Percentiles rank a stretch among this genome's conserved stretches.
These are phyloP conservation scores for Apiotrichum akiyoshidainum DNA, from an alignment of 1,284 basidiomycete genomes.

Conservation along the genomic window DNA sequence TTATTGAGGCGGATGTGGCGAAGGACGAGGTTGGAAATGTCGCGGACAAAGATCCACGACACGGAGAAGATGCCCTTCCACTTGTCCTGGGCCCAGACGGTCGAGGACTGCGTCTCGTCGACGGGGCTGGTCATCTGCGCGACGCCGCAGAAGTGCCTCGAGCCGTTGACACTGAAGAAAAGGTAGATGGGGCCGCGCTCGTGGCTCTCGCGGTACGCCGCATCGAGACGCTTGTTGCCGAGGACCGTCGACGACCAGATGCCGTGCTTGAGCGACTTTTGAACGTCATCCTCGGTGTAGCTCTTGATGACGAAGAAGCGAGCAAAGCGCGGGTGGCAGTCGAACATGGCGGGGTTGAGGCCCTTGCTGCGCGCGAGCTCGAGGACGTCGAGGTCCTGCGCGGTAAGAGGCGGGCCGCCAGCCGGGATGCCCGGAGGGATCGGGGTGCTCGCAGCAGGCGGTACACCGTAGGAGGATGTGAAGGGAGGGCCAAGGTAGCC, in stretches of 20 bases:
- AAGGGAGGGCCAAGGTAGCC: slow-evolving; percentile 18
- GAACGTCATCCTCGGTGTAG: slow-evolving; percentile 95
- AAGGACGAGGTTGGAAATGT: slow-evolving; percentile 72
- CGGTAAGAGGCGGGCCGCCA: slow-evolving; percentile 12
- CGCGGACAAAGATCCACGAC: slow-evolving; percentile 90
- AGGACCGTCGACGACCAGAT: slow-evolving; percentile 96
- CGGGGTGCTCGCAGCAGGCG: slow-evolving; percentile 2
- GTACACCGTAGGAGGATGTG: slow-evolving; percentile 17
- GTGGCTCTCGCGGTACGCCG: slow-evolving; percentile 85
- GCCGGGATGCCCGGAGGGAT: not conserved
- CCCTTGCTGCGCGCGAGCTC: slow-evolving; percentile 80
- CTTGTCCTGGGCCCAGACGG: slow-evolving; percentile 95
- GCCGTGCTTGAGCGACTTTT: slow-evolving; percentile 92
- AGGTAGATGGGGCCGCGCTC: slow-evolving; percentile 87
- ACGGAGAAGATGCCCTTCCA: slow-evolving; percentile 98
- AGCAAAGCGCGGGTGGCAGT: slow-evolving; percentile 71
- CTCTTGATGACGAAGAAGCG: slow-evolving; percentile 96
- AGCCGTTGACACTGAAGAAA: slow-evolving; percentile 94
- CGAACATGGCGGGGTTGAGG: slow-evolving; percentile 83
- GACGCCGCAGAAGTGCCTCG: slow-evolving; percentile 95
- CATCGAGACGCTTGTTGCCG: slow-evolving; percentile 90
- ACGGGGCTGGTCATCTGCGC: slow-evolving; percentile 87
- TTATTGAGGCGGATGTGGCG: slow-evolving; percentile 61
- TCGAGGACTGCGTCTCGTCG: slow-evolving; percentile 55
- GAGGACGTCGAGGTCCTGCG: slow-evolving; percentile 66